A percentile compares a stretch with the other conserved stretches of the same genome.
phyloP scores from a whole-genome alignment of 2,329 filamentous ascomycete genomes.

The Ceratocystis colombiana region DNA sequence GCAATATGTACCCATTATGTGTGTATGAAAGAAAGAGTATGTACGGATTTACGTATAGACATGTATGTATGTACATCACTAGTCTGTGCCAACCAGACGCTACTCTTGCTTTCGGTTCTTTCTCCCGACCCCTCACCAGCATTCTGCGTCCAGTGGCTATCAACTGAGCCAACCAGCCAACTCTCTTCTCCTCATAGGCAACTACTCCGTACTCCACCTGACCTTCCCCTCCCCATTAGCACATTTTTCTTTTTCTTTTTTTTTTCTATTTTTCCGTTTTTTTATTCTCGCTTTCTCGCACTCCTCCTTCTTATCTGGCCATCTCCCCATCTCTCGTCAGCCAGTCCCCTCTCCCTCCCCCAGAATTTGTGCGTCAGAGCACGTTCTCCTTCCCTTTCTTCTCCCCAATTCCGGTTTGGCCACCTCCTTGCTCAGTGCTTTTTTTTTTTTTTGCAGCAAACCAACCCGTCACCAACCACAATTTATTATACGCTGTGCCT shows the following conservation, averaged over 20 bases:
- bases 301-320: not conserved
- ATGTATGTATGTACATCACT: slow-evolving; percentile 3
- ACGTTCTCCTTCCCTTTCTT: not conserved
- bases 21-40: too few species aligned
- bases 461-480: not conserved
- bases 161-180: too few species aligned
- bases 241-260: not conserved
- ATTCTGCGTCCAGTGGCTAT: too few species aligned
- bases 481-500: not conserved
- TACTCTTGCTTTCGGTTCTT: too few species aligned
- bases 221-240: not conserved
- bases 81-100: not conserved
- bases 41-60: not conserved
- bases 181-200: not conserved
- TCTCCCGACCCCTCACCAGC: too few species aligned
- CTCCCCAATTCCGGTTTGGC: not conserved
- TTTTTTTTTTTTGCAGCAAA: not conserved
- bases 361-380: slow-evolving; percentile 1
- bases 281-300: not conserved
- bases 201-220: not conserved
- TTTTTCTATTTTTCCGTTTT: too few species aligned
- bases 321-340: not conserved
- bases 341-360: not conserved
- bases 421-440: not conserved
- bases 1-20: too few species aligned